Base-by-base conservation (phyloP, 2,329 filamentous ascomycete genomes). In the Fusarium hostae region DNA sequence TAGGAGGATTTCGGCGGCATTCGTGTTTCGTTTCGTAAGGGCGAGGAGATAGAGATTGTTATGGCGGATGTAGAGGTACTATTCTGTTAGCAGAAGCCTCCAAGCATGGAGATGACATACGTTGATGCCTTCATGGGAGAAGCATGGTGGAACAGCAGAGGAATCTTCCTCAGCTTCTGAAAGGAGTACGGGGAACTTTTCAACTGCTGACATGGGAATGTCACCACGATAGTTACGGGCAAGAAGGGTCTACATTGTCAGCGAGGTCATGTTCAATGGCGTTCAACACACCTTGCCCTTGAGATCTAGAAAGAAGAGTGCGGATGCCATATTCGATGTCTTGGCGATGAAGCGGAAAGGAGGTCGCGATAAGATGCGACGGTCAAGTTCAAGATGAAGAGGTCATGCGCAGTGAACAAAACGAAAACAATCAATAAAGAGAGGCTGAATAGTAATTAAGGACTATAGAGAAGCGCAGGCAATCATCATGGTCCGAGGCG, bases 161-260 rank as follows among this genome's bases (percentile, higher is more conserved):
- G 94, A 97, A 83, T 99, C 96, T 89, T 99, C 96, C 91, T 99
- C 96, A 77, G 96, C 96, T 85, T 99, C 96, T 83, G 93, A 97
- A 59, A 99, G 91, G 66, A 99, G 92, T 77, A 97, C 86, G 45
- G 96, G 96, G 82, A 99, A 99, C 83, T 97, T 97, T 84, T 99
- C 96, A 78, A 99, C 96, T 39, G 96, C 96, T 64, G 94, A 97
- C 96, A 99, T 98, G 82, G 96, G 96, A 74, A 99, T 97, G 78
- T 99, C 96, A 82, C 96, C 96, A 81, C 96, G 90, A 83, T 99
- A 99, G 86, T 99, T 99, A 80, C 96, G 94, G 83, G 96, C 96
- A 79, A 99, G 89, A 77, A 99, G 95, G 86, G 96, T 98, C 95
- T 97, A 81, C 63, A 59, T n/a, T 59, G 39, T 63, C 54, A 75